Evolutionary conservation across 73 alveolate genomes (phyloP), one percentile per base, ranked within the genome.

Genomic region (Blepharisma japonicum): DNA sequence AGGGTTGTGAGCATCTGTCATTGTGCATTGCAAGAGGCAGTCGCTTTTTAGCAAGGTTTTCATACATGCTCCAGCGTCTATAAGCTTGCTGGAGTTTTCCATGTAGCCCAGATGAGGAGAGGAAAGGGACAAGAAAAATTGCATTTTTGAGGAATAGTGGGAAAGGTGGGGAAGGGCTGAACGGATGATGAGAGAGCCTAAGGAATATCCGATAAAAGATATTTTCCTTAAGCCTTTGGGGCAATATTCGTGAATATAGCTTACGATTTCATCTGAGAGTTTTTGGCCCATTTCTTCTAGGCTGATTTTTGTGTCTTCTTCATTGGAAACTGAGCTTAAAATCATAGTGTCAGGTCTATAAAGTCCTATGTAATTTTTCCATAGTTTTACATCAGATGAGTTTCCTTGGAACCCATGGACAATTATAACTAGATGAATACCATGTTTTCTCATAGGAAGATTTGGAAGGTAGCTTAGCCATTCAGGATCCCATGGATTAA

Each of bases 151-250:
- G 45, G 86, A 82, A 83, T 87, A 89, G 76, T 94, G 96, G 83
- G 89, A 96, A 27, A 70, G 46, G 45, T 45, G 27, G 76, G 92
- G 92, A 25, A 85, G 78, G 42, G 93, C 95, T 55, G 96, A 92
- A 79, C 95, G 82, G 18, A 97, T 91, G 48, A 97, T 94, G 7
- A 97, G 86, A 2, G 98, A 98, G 20, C 99, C 99, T 54, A 98
- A 86, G 32, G 99, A 97, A 76, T 98, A 99, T n/a, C 99, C 99
- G 32, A 98, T 88, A 80, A 98, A 98, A 48, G 98, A 90, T 45
- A 98, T 88, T 71, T 91, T 90, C 56, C 84, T 88, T 61, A 92
- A 83, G 78, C 86, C 82, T 21, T 94, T 94, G 27, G 92, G 91
- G 23, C 94, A 87, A 97, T 98, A 94, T 77, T 91, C 96, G 70